Evolutionary conservation across 306 rosid genomes (phyloP), one percentile per base, ranked within the genome.

Genomic region (Casuarina equisetifolia): DNA sequence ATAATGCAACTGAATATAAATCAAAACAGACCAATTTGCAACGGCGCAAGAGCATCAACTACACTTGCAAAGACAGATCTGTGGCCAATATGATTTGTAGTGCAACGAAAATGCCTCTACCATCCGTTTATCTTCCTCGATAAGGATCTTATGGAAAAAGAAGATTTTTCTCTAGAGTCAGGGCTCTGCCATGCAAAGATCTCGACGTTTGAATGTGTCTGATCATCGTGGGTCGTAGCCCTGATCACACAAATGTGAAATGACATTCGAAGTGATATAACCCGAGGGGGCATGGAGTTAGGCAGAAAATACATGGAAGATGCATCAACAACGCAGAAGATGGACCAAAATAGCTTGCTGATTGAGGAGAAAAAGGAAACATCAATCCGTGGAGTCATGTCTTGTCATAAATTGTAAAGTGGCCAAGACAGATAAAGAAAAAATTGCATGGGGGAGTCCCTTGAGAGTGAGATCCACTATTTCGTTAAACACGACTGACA

Each of bases 11-110:
- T 6, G 38, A 38, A 38, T 35, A 4, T 40, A 6, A 64, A 64
- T 19, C 36, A 64, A 42, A 40, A 12, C 69, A n/a, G 16, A 4
- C 69, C 44, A 12, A 32, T 62, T 59, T 61, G 12, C 35, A 4
- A 61, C 13, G 42, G 67, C 42, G 32, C 67, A 59, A 32, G 67
- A 61, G 67, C 36, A 61, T 10, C 67, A 61, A 61, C 67, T 10
- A 61, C 12, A 36, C 10, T 46, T 44, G 48, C 51, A 2, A 4
- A 58, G 38, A 25, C 39, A 58, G 4, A 58, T 9, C 25, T 58
- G 38, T 58, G 64, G 64, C 64, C 8, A 11, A 58, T 58, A 25
- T 32, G 11, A 58, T 19, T 57, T 6, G 9, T 57, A 19, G 19
- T 19, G 2, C 32, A 19, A 19, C 63, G 0, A 10, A 20, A 57